A percentile compares a stretch with the other conserved stretches of the same genome.
Conservation (phyloP, 192 early-diverging fungal genomes). For the Podila minutissima region DNA sequence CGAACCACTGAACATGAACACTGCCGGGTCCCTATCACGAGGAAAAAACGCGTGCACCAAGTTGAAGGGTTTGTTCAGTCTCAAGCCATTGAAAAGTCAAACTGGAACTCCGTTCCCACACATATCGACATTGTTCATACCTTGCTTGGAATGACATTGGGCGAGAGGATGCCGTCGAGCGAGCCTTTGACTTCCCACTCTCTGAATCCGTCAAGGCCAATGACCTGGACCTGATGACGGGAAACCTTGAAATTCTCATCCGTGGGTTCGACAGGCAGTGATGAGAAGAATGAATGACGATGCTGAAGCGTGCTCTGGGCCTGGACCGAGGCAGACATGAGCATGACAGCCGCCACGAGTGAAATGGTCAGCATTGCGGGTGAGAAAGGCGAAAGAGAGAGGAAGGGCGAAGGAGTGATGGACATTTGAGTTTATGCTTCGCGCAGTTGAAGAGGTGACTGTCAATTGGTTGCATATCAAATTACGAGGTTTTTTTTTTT, state of each 20-base stretch:
- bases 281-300: constrained; percentile 46
- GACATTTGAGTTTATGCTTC: background rate
- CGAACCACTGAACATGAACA: constrained; percentile 42
- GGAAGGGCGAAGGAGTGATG: too few relatives aligned
- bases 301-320: constrained; percentile 10
- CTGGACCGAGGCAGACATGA: constrained; percentile 1
- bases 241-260: constrained; percentile 41
- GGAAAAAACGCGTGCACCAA: too few relatives aligned
- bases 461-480: too few relatives aligned
- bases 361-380: background rate
- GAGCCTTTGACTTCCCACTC: constrained; percentile 51
- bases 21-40: background rate
- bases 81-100: background rate
- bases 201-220: constrained; percentile 27
- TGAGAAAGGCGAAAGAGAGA: background rate
- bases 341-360: background rate
- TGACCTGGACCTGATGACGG: constrained; percentile 32
- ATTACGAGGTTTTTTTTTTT: too few relatives aligned
- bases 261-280: constrained; percentile 34
- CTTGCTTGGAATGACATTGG: constrained; percentile 8
- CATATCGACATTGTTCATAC: background rate
- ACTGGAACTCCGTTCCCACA: background rate
- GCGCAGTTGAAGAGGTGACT: too few relatives aligned
- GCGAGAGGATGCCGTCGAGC: constrained; percentile 2
- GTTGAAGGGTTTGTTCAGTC: too few relatives aligned